Percentiles rank a stretch among this genome's conserved stretches.
Evolutionary conservation across 2,329 filamentous ascomycete genomes (phyloP).

Genomic region (Bipolaris cookei): DNA sequence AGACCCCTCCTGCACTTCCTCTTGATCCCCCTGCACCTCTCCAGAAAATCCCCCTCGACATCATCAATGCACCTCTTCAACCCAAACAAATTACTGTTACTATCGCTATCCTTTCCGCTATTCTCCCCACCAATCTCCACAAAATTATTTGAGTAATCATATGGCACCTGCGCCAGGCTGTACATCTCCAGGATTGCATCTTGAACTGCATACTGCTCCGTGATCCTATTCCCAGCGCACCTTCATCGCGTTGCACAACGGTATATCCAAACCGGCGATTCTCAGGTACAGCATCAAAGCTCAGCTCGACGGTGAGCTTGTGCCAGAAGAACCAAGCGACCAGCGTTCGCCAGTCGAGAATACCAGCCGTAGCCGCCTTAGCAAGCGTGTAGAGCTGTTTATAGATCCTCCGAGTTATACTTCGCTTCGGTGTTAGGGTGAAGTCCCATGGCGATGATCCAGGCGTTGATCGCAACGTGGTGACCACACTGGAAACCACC

Average conservation of each 20-base stretch:
- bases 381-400: slow-evolving; percentile 1
- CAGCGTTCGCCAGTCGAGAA: slow-evolving; percentile 20
- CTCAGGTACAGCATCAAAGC: not conserved
- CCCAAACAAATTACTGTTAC: not conserved
- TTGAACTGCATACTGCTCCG: not conserved
- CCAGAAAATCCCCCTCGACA: not conserved
- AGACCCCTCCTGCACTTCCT: not conserved
- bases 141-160: slow-evolving; percentile 1
- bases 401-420: not conserved
- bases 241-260: not conserved
- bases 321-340: slow-evolving; percentile 10
- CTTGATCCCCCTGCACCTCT: not conserved
- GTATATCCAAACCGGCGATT: slow-evolving; percentile 6
- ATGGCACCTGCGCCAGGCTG: not conserved
- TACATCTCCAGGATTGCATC: not conserved
- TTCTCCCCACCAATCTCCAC: not conserved
- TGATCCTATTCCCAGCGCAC: not conserved
- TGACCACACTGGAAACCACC: slow-evolving; percentile 16
- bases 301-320: not conserved
- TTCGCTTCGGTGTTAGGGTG: not conserved
- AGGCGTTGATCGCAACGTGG: slow-evolving; percentile 33
- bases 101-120: not conserved
- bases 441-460: slow-evolving; percentile 37
- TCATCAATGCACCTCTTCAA: not conserved
- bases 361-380: slow-evolving; percentile 7